Evolutionary conservation across 441 rosid species (phyloP).

Genomic region (Corymbia calophylla): DNA sequence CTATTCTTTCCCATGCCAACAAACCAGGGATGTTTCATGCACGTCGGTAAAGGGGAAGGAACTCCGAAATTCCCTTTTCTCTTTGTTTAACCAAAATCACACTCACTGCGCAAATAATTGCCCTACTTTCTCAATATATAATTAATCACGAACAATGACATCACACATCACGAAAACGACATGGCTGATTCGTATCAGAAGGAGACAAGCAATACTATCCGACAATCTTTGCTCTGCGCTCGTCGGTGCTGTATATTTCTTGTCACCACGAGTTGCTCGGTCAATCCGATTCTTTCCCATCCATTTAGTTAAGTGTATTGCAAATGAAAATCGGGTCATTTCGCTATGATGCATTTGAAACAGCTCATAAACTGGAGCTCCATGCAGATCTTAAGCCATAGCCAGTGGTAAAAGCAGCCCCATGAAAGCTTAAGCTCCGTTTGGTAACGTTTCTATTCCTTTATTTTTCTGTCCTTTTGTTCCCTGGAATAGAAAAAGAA

Average conservation of each 20-base stretch:
- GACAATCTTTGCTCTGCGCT: neutral
- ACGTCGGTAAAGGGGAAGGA: neutral
- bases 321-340: neutral
- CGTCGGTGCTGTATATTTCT: neutral
- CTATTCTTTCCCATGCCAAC: neutral
- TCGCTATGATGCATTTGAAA: neutral
- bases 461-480: too few species aligned
- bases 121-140: neutral
- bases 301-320: neutral
- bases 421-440: too few species aligned
- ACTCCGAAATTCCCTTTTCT: neutral
- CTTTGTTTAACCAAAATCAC: neutral
- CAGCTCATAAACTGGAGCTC: neutral
- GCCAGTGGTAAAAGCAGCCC: neutral
- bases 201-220: neutral
- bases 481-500: too few species aligned
- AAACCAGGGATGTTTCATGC: neutral
- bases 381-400: neutral
- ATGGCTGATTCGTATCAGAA: neutral
- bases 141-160: neutral
- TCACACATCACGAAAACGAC: neutral
- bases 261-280: rapidly evolving
- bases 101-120: neutral
- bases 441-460: too few species aligned
- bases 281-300: too few species aligned